Evolutionary conservation across 2,329 filamentous ascomycete species (phyloP), one percentile per base, ranked within the genome.

Genomic region (Trichoderma arundinaceum): DNA sequence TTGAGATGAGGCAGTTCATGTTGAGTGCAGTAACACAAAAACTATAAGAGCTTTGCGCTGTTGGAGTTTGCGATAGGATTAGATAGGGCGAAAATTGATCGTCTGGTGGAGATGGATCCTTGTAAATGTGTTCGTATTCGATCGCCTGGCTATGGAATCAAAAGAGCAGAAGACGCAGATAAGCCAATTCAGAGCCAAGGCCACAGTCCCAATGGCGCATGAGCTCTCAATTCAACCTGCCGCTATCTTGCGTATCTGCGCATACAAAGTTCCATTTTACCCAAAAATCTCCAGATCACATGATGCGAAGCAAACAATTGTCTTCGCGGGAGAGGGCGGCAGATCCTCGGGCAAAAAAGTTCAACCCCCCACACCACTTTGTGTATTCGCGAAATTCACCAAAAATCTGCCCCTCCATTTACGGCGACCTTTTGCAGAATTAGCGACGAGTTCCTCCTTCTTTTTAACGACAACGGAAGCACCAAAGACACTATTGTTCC

Each of bases 371-470:
- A 77, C 75, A 78, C 69, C 75, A 77, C 71, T 72, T 72, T 71
- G 74, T 74, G 73, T 72, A 74, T 76, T 77, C 72, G 73, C 71
- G 75, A 79, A 79, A 79, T 77, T 77, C 72, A 72, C 74, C 76
- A 77, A 77, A 78, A 78, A 77, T 75, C 74, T 78, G 76, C 77
- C 76, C 77, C 77, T 78, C 77, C 76, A 77, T 77, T 71, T 65
- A 68, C 53, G 72, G 70, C 72, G 72, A 75, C 70, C 71, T 70
- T 71, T 72, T 72, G 41, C 60, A 52, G 46, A 38, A 39, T 52
- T 38, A 49, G 22, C 63, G 48, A 52, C 54, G 60, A 63, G 32
- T 38, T 41, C 48, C 48, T 59, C 63, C 38, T 28, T 17, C 22
- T 12, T 44, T 53, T 48, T 22, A 46, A 32, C 54, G 28, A 44